Evolutionary conservation across 2,329 filamentous ascomycete species (phyloP).

Genomic region (Aspergillus sp.): DNA sequence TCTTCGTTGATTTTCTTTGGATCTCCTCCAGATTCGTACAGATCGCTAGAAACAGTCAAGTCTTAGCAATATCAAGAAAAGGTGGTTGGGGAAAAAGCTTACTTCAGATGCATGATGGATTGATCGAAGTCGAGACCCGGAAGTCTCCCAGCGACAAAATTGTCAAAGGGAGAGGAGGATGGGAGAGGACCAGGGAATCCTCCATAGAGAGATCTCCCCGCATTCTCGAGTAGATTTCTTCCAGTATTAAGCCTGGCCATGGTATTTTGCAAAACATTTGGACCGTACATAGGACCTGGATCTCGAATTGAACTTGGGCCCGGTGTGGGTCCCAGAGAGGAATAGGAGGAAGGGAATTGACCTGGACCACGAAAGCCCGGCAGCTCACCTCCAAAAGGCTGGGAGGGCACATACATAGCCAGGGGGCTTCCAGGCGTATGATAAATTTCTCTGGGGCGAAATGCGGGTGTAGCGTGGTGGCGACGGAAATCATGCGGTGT

Average conservation of each 20-base stretch:
- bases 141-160: neutral
- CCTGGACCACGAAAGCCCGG: neutral
- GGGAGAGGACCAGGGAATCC: constrained; percentile 2
- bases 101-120: constrained; percentile 7
- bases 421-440: no score
- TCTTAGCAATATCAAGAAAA: neutral
- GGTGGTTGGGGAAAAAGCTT: neutral
- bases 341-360: neutral
- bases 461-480: no score
- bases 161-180: neutral
- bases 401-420: no score
- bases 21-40: constrained; percentile 31
- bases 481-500: constrained; percentile 13
- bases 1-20: constrained; percentile 57
- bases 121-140: neutral
- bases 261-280: constrained; percentile 12
- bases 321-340: neutral
- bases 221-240: constrained; percentile 8
- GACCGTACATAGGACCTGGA: constrained; percentile 7
- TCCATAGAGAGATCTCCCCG: constrained; percentile 5
- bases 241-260: constrained; percentile 14
- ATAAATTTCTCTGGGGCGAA: no score
- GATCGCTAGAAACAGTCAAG: constrained; percentile 7
- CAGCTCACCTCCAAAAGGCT: no score
- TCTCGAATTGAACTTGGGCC: constrained; percentile 3